A percentile compares a stretch with the other conserved stretches of the same genome.
Conservation (phyloP, 768 basidiomycete genomes). For the Suillus placidus region DNA sequence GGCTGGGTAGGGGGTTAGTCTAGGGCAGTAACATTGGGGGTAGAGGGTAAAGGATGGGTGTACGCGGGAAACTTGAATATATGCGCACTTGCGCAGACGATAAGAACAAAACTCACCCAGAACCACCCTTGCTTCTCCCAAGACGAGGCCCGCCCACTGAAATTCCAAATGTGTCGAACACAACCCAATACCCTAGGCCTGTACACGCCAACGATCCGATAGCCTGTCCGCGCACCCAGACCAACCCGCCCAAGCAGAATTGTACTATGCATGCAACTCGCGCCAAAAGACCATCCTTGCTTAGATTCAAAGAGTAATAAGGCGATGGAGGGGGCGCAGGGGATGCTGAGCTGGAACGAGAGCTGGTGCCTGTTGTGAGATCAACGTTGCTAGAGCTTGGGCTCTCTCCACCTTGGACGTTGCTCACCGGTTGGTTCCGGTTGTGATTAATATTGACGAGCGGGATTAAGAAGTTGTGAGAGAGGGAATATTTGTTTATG, state of each 20-base stretch:
- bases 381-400: background rate
- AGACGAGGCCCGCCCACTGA: slow-evolving; percentile 37
- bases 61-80: slow-evolving; percentile 1
- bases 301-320: background rate
- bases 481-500: too few species aligned
- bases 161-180: slow-evolving; percentile 91
- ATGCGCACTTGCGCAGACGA: background rate
- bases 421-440: slow-evolving; percentile 37
- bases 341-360: slow-evolving; percentile 28
- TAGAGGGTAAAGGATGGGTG: background rate
- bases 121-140: slow-evolving; percentile 41
- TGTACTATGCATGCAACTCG: slow-evolving; percentile 35
- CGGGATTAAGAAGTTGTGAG: too few species aligned
- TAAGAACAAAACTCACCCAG: slow-evolving; percentile 55
- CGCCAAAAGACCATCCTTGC: slow-evolving; percentile 23
- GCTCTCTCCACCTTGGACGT: background rate
- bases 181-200: slow-evolving; percentile 94
- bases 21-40: background rate
- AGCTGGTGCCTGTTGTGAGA: background rate
- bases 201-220: slow-evolving; percentile 86
- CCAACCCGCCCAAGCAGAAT: slow-evolving; percentile 65
- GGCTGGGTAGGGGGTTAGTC: slow-evolving; percentile 39
- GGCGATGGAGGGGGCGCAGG: slow-evolving; percentile 3
- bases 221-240: slow-evolving; percentile 92
- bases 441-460: too few species aligned